Base-by-base conservation (phyloP, 306 rosid genomes). In the Amphicarpaea edgeworthii region DNA sequence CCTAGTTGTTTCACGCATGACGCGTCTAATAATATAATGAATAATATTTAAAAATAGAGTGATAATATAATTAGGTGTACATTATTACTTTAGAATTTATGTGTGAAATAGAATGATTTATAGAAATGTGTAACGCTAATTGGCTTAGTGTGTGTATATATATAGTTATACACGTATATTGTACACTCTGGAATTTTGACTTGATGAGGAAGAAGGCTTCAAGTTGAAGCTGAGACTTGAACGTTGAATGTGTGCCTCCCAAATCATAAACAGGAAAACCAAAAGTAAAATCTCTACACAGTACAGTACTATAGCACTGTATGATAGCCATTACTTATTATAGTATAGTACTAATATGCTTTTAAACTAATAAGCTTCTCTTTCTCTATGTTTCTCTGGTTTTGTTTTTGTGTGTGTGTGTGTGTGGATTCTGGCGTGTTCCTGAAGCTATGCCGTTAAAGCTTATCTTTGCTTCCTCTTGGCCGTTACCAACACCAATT, bases 381-480 rank as follows among this genome's bases (percentile, higher is more conserved):
- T 34, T 34, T 34, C 9, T 53, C 24, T 14, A 12, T 64, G 57
- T 57, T 15, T 68, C 19, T 24, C n/a, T 53, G 14, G 28, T 41
- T 65, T 5, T 55, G 76, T 47, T 19, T 49, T 50, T 61, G 28
- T 57, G 76, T 47, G 28, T 49, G 62, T 61, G 28, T 57, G 37
- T 3, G 68, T 67, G 46, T 76, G 77, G 46, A 2, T 8, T 8
- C 28, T 80, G 58, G 84, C 86, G 88, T 91, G 42, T 73, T 82
- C 68, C 34, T 73, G 76, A 88, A 87, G 93, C 60, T 73, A 84
- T 76, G 88, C 87, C 91, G 93, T 87, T 91, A 82, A 85, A 88
- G 91, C 51, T 81, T 75, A 38, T 26, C 45, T 3, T 55, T 80
- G 79, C 70, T 17, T 57, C 79, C 46, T 80, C 70, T 66, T 73